Conservation (phyloP, 2,329 filamentous ascomycete genomes). For the Ophiocordyceps camponoti-leonardi region DNA sequence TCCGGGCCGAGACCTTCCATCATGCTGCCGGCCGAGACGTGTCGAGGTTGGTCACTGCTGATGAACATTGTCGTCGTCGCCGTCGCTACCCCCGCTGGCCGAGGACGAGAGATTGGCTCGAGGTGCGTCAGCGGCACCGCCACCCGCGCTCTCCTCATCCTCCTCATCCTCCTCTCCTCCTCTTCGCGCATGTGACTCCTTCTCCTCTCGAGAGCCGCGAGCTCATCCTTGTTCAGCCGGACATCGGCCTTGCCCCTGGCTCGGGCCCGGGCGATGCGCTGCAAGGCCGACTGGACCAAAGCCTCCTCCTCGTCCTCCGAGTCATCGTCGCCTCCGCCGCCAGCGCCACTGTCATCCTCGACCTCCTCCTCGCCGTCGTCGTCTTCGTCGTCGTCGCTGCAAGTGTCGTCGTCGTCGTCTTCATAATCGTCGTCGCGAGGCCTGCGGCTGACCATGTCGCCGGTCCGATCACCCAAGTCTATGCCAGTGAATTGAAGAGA, state of each 20-base stretch:
- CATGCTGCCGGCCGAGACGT: slow-evolving; percentile 18
- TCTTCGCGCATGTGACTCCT: slow-evolving; percentile 39
- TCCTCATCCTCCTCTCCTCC: slow-evolving; percentile 47
- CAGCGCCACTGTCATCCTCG: slow-evolving; percentile 15
- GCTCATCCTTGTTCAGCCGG: slow-evolving; percentile 60
- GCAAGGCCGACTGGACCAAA: slow-evolving; percentile 60
- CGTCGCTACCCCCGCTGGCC: slow-evolving; percentile 8
- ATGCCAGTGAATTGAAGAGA: slow-evolving; percentile 42
- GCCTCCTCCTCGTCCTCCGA: slow-evolving; percentile 64
- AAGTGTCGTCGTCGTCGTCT: slow-evolving; percentile 14
- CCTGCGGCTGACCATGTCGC: slow-evolving; percentile 20
- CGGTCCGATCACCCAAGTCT: slow-evolving; percentile 30
- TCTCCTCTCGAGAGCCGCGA: slow-evolving; percentile 60
- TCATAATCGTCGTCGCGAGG: slow-evolving; percentile 10
- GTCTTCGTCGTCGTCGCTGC: slow-evolving; percentile 23
- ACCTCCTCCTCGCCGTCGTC: slow-evolving; percentile 24
- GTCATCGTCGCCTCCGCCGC: slow-evolving; percentile 37
- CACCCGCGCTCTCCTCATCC: slow-evolving; percentile 29
- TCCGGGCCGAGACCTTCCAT: slow-evolving; percentile 16
- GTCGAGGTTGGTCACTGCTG: slow-evolving; percentile 19
- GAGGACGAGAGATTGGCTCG: slow-evolving; percentile 22
- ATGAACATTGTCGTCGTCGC: slow-evolving; percentile 3
- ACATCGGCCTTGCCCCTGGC: slow-evolving; percentile 63
- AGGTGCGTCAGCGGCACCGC: slow-evolving; percentile 36
- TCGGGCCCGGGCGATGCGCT: slow-evolving; percentile 64